These are phyloP conservation scores for Sphagnum contortum DNA, from an alignment of 225 moss, liverwort and hornwort genomes.

Conservation along the genomic window DNA sequence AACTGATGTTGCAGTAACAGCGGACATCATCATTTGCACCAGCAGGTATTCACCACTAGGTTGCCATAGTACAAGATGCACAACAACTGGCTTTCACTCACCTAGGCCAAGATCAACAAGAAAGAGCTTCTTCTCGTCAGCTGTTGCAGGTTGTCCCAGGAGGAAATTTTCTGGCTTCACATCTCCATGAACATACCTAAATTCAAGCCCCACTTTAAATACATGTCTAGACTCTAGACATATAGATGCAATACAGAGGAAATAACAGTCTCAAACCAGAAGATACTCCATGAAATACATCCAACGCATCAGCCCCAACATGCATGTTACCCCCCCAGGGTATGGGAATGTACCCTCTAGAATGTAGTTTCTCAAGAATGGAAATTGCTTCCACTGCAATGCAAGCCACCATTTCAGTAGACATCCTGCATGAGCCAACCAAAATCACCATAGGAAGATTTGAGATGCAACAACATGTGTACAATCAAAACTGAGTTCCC, in stretches of 20 bases:
- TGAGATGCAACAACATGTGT: too few species aligned
- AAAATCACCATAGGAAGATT: too few species aligned
- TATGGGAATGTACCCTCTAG: conserved; percentile 46
- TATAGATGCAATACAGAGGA: not conserved
- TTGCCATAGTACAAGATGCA: too few species aligned
- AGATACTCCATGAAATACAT: not conserved
- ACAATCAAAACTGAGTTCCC: too few species aligned
- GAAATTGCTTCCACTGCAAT: conserved; percentile 97
- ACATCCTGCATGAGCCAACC: conserved; percentile 54
- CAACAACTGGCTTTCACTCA: conserved; percentile 12
- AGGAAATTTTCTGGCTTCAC: conserved; percentile 98
- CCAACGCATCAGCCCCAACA: not conserved
- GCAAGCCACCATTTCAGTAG: conserved; percentile 99
- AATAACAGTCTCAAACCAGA: not conserved
- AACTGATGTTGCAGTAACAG: too few species aligned
- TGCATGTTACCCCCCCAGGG: too few species aligned
- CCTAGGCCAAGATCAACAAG: conserved; percentile 96
- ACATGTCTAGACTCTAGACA: not conserved
- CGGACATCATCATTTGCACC: too few species aligned
- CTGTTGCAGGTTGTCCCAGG: conserved; percentile 73
- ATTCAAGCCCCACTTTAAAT: not conserved
- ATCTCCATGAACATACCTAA: conserved; percentile 97
- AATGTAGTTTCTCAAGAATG: conserved; percentile 97
- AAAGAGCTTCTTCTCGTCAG: conserved; percentile 91
- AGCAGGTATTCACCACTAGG: too few species aligned